Conservation (phyloP, 2,329 filamentous ascomycete genomes). For the Emergomyces orientalis region DNA sequence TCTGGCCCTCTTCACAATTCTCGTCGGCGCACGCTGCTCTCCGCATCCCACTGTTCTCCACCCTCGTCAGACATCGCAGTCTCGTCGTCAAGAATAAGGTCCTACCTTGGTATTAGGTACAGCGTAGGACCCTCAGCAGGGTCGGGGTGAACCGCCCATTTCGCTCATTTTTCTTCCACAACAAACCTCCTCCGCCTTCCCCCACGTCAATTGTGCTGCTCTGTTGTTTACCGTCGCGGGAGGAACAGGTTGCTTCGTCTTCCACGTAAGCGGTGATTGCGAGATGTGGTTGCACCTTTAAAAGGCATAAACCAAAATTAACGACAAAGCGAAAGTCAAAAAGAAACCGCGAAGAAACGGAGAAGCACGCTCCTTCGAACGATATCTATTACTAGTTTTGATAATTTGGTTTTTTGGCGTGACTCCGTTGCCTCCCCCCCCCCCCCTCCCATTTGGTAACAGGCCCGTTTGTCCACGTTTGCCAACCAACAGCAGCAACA, state of each 20-base stretch:
- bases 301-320: not conserved
- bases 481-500: constrained; percentile 4
- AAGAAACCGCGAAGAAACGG: constrained; percentile 6
- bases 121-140: not conserved
- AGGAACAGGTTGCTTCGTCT: not conserved
- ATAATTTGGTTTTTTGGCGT: not conserved
- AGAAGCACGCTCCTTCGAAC: not conserved
- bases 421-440: too few species aligned
- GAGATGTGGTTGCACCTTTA: constrained; percentile 6
- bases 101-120: not conserved
- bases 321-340: not conserved
- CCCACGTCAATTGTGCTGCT: not conserved
- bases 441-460: not conserved
- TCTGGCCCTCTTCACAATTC: constrained; percentile 5
- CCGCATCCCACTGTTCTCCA: not conserved
- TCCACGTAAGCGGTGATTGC: not conserved
- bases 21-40: not conserved
- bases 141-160: not conserved
- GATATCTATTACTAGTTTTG: not conserved
- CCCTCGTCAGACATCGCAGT: not conserved
- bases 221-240: not conserved
- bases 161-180: not conserved
- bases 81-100: not conserved
- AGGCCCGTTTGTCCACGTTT: not conserved
- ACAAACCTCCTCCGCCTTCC: not conserved